Base-by-base conservation (phyloP, 176 grass and related monocot genomes). In the Oryza meridionalis region DNA sequence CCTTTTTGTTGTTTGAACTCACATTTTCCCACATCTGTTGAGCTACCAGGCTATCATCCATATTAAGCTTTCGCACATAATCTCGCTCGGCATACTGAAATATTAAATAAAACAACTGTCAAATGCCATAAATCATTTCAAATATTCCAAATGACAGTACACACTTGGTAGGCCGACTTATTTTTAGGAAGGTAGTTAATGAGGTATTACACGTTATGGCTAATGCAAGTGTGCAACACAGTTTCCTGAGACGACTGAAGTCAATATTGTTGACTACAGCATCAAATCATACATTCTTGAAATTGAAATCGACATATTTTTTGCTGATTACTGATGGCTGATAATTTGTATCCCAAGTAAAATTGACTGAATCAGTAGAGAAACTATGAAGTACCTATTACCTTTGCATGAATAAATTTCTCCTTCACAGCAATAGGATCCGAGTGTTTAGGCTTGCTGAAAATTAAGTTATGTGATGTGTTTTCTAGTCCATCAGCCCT, bases 331-430 rank as follows among this genome's bases (percentile, higher is more conserved):
- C 0, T 42, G 21, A 67, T 38, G 37, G 40, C 27, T 38, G 32
- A 51, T 14, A 16, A 1, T 50, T 44, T 63, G n/a, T 45, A 75
- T 32, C 44, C 12, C 64, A 70, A 67, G 13, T 79, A 64, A 21
- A 40, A 81, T 55, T 80, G 19, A 46, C 29, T 74, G 62, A 78
- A 84, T 31, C 16, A 59, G 49, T 25, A 38, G 24, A 65, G 2
- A 53, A 74, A 79, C 11, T 46, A 88, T 24, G 19, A 38, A 63
- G 58, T 91, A 99, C 97, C 93, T 99, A 63, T 49, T 92, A 99
- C 97, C 93, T 99, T 99, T 68, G 93, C 91, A 80, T 99, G 97
- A 92, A 99, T 99, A 86, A 96, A 99, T 86, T 96, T 99, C 84
- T 99, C 97, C 82, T 99, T 99, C 13, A 92, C 72, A 70, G 97